Evolutionary conservation across 1,284 basidiomycete genomes (phyloP), one percentile per base, ranked within the genome.

Genomic region (Rhodofomes roseus): DNA sequence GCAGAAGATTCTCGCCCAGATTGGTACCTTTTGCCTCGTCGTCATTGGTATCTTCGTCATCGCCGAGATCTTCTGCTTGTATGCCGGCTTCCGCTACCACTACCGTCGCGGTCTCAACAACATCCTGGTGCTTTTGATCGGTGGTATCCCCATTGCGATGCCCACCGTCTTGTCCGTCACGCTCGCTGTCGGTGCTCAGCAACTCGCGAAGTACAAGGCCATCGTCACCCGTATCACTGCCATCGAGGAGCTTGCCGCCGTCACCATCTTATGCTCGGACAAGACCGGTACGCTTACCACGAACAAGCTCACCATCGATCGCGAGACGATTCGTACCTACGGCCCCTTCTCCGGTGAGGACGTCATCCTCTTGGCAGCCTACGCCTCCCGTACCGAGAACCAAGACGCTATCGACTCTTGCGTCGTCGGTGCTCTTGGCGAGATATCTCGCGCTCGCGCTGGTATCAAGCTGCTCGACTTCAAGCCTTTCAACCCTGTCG

Each of bases 111-210:
- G 95, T 81, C 88, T 98, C 68, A 89, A 98, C 83, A 93, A 95
- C 82, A 95, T 97, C 78, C 86, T 97, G 54, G 94, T 97, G 68
- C 91, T 97, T 74, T 84, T 98, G 84, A 97, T 98, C 79, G 93
- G 95, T 84, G 95, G 95, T 85, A 97, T 98, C 72, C 95, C 96
- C 73, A 97, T 97, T 79, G 95, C 95, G 74, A 96, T 98, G 94
- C 95, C 95, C 68, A 96, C 94, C 66, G 95, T 98, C 68, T 78
- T 96, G 65, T 96, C 95, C 60, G 95, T 96, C 77, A 97, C 95
- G 37, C 92, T 98, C 72, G 95, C 95, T 64, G 95, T 98, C 73
- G 95, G 95, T 80, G 95, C 95, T 60, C 94, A 96, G 78, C 95
- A 98, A 75, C 89, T 98, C 68, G 95, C 95, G 71, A 96, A 96